Evolutionary conservation across 306 rosid species (phyloP), one percentile per base, ranked within the genome.

Genomic region (Prunus mira): DNA sequence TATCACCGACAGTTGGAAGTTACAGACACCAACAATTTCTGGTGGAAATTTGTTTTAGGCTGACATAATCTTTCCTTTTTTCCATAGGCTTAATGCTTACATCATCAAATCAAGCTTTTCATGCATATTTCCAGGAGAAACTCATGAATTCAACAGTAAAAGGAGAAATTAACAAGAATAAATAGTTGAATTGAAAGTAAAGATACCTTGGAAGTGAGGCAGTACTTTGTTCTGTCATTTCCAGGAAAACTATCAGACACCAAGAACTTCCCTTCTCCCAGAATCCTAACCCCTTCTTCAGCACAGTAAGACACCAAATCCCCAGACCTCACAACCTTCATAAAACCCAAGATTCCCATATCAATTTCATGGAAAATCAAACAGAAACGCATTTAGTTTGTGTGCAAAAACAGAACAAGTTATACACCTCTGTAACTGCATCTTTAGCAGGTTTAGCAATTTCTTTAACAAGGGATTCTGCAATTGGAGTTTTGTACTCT

Each of bases 271-370:
- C 99, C 99, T 77, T 96, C 99, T 74, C 99, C 99, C 20, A 96
- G 76, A 81, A 96, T 87, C 83, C 99, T 91, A 2, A 93, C 96
- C 38, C 96, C 98, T 84, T 93, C 98, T 88, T 93, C 98, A 72
- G 98, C 98, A 82, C 87, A 80, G 69, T 96, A 96, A 72, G 99
- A 96, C 80, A 96, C 75, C 84, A 96, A 81, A 84, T 96, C 99
- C 67, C 99, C 99, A 72, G 99, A 96, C 83, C 99, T 96, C 82
- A 96, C 98, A 84, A 96, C 99, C 98, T 94, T 83, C 86, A 90
- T 30, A 30, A 9, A 38, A 72, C 24, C 56, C 65, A 71, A 46
- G 28, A 13, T 13, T 71, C 38, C 69, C 47, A 76, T 15, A 15
- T 3, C 61, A 76, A 54, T 67, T 30, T 28, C 34, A 24, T 15